These are phyloP conservation scores for Iris macrosiphon DNA, from an alignment of 106 monocot genomes.

Conservation along the genomic window DNA sequence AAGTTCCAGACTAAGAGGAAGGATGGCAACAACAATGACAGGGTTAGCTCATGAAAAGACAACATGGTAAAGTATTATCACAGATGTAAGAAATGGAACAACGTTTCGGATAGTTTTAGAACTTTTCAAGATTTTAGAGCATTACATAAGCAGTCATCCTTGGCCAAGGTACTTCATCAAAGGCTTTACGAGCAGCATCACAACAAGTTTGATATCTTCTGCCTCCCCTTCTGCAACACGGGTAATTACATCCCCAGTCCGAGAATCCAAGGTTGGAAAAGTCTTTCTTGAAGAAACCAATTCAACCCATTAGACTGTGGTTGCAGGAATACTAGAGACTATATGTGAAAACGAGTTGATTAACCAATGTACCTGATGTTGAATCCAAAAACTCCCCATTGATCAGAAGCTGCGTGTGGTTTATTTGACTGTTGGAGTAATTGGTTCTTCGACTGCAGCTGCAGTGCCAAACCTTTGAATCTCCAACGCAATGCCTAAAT, in stretches of 20 bases:
- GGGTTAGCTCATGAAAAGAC: too few species aligned
- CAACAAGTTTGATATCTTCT: slow-evolving; percentile 66
- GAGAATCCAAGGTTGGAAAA: slow-evolving; percentile 80
- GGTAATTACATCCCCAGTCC: slow-evolving; percentile 79
- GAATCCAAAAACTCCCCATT: slow-evolving; percentile 73
- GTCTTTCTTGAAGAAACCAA: slow-evolving; percentile 46
- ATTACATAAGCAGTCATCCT: slow-evolving; percentile 81
- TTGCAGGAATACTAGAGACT: neutral
- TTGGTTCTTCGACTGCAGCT: slow-evolving; percentile 45
- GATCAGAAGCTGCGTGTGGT: slow-evolving; percentile 61
- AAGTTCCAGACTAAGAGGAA: too few species aligned
- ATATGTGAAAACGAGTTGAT: neutral
- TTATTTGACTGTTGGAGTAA: slow-evolving; percentile 58
- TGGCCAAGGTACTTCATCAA: slow-evolving; percentile 91
- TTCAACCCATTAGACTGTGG: neutral
- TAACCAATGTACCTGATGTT: slow-evolving; percentile 39
- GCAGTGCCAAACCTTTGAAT: too few species aligned
- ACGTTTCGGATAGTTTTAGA: neutral
- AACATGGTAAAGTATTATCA: too few species aligned
- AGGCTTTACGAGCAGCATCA: slow-evolving; percentile 82
- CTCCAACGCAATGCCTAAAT: too few species aligned
- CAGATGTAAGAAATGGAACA: too few species aligned
- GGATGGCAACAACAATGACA: too few species aligned
- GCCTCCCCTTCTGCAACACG: slow-evolving; percentile 84
- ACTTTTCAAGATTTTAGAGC: neutral